These are phyloP conservation scores for Dothistroma septosporum DNA, from an alignment of 2,329 filamentous ascomycete species.

Conservation along the genomic window DNA sequence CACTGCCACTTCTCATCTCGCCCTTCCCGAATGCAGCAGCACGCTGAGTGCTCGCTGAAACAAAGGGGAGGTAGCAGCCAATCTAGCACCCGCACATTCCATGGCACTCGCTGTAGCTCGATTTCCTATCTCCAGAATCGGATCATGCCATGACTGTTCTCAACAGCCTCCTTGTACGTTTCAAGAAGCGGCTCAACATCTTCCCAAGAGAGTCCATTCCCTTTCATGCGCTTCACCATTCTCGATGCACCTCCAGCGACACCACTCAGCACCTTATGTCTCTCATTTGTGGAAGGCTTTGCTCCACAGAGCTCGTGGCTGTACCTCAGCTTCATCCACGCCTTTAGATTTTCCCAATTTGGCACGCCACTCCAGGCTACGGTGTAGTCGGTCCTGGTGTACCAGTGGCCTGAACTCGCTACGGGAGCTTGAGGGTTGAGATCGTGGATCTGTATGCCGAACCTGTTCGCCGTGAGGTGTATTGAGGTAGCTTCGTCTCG, in stretches of 20 bases:
- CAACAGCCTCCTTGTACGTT: not conserved
- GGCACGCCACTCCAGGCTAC: not conserved
- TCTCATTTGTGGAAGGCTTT: not conserved
- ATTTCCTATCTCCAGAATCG: not conserved
- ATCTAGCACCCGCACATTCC: not conserved
- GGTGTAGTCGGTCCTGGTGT: not conserved
- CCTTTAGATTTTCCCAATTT: not conserved
- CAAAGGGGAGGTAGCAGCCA: not conserved
- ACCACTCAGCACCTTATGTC: not conserved
- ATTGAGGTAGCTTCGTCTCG: conserved; percentile 41
- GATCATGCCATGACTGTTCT: not conserved
- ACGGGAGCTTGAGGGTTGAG: not conserved
- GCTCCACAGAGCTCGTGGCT: not conserved
- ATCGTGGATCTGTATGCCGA: conserved; percentile 21
- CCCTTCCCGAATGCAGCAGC: too few relatives aligned
- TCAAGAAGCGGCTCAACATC: not conserved
- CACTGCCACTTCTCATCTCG: too few relatives aligned
- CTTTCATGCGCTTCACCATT: not conserved
- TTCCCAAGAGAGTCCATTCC: not conserved
- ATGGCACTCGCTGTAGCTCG: not conserved
- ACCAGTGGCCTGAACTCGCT: not conserved
- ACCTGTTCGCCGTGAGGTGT: conserved; percentile 46
- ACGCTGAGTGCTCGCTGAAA: not conserved
- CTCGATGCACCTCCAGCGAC: not conserved
- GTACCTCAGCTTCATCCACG: not conserved